Evolutionary conservation across 176 grass and related monocot genomes (phyloP), one percentile per base, ranked within the genome.

Genomic region (Eleusine coracana): DNA sequence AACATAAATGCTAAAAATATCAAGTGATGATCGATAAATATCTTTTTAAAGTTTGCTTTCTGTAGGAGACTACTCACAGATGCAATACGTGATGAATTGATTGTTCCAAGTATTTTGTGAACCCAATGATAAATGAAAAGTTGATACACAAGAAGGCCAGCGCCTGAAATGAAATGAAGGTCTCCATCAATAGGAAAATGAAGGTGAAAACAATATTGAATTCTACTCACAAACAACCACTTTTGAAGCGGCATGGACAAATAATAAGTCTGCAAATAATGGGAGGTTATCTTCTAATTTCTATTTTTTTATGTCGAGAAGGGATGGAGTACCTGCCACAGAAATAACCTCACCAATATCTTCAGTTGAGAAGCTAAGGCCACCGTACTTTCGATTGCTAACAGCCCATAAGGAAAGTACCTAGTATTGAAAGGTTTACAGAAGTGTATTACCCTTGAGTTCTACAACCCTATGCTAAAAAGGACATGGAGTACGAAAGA

Each of bases 381-480:
- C 92, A 20, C 92, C 92, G 64, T 89, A 88, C 36, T 73, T 94
- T 76, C 62, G 89, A 39, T 85, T 82, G 31, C 92, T 95, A 21
- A 85, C 89, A 40, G 90, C 82, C 92, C 92, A 95, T 69, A 95
- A 56, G 11, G 92, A 95, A 50, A 95, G 86, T 83, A 92, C 92
- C 92, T 95, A 70, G 31, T 61, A 61, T 79, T 25, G 34, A 49
- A 74, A 84, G 16, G 65, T 70, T 37, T 46, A n/a, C 51, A 73
- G 71, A 48, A 23, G 3, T 68, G 11, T 41, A 61, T 5, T 37
- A 48, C 16, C 13, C 16, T 64, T 59, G 5, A 66, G 37, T 15
- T 17, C 0, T 1, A 74, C 9, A 44, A 20, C 54, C 21, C 21
- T 20, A 58, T n/a, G 18, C 20, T 58, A 58, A n/a, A 58, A 27